Conservation (phyloP, 2,329 filamentous ascomycete species). For the Alternaria postmessia region DNA sequence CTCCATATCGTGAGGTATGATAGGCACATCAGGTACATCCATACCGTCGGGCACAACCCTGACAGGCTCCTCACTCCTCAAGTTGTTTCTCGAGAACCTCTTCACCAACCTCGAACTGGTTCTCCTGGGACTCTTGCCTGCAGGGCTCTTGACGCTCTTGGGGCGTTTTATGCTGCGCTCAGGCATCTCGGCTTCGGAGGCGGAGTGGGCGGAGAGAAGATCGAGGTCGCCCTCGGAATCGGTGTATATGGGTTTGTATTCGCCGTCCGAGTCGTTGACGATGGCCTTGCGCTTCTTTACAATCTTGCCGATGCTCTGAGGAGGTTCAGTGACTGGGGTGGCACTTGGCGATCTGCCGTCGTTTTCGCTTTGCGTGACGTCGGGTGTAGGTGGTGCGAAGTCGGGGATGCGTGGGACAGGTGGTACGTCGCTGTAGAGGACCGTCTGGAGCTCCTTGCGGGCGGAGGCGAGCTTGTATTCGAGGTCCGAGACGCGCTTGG, state of each 20-base stretch:
- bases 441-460: constrained; percentile 61
- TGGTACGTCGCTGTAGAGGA: constrained; percentile 55
- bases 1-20: constrained; percentile 35
- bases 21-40: constrained; percentile 17
- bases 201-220: constrained; percentile 13
- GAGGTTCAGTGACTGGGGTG: constrained; percentile 13
- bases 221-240: constrained; percentile 31
- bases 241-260: constrained; percentile 41
- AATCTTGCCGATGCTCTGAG: constrained; percentile 29
- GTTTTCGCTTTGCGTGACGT: constrained; percentile 29
- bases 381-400: constrained; percentile 40
- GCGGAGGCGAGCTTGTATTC: constrained; percentile 66
- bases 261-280: constrained; percentile 35
- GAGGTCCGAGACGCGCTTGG: constrained; percentile 68
- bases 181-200: constrained; percentile 27
- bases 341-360: constrained; percentile 35
- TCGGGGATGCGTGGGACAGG: constrained; percentile 49
- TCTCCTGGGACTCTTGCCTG: constrained; percentile 25
- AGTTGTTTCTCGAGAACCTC: constrained; percentile 20
- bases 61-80: constrained; percentile 29
- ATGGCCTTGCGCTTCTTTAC: constrained; percentile 52
- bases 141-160: constrained; percentile 18
- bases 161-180: constrained; percentile 23
- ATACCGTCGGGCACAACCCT: constrained; percentile 41
- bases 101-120: constrained; percentile 24